phyloP scores from a whole-genome alignment of 441 rosid species.

The Breynia disticha region DNA sequence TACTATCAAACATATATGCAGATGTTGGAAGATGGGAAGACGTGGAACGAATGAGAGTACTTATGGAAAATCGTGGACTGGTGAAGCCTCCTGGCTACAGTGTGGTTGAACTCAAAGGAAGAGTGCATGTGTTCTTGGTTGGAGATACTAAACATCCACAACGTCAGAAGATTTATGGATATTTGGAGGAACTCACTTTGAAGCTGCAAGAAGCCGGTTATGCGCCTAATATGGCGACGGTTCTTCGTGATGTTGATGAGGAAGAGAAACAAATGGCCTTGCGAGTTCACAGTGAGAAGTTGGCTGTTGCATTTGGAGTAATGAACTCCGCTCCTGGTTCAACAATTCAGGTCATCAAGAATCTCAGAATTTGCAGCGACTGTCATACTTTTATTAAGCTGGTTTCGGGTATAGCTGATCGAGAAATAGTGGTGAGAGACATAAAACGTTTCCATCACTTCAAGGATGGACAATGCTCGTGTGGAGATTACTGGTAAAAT shows the following conservation, averaged over 20 bases:
- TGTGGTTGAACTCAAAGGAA: constrained; percentile 71
- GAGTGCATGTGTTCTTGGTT: constrained; percentile 66
- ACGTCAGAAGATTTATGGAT: constrained; percentile 41
- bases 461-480: constrained; percentile 57
- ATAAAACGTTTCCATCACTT: constrained; percentile 83
- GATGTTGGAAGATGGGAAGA: constrained; percentile 83
- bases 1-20: constrained; percentile 75
- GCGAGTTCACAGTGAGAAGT: constrained; percentile 71
- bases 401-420: constrained; percentile 46
- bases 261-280: constrained; percentile 71
- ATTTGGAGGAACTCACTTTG: constrained; percentile 46
- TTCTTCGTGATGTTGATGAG: constrained; percentile 57
- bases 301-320: constrained; percentile 67
- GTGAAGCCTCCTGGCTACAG: constrained; percentile 74
- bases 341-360: constrained; percentile 71
- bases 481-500: constrained; percentile 68
- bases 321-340: constrained; percentile 36
- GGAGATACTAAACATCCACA: constrained; percentile 66
- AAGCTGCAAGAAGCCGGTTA: constrained; percentile 69
- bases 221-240: constrained; percentile 52
- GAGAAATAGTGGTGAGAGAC: constrained; percentile 55
- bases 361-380: constrained; percentile 68
- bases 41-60: constrained; percentile 51
- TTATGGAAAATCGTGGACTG: constrained; percentile 47
- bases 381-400: constrained; percentile 69